A percentile compares a stretch with the other conserved stretches of the same genome.
These are phyloP conservation scores for Candolleomyces eurysporus DNA, from an alignment of 768 basidiomycete genomes.

Conservation along the genomic window DNA sequence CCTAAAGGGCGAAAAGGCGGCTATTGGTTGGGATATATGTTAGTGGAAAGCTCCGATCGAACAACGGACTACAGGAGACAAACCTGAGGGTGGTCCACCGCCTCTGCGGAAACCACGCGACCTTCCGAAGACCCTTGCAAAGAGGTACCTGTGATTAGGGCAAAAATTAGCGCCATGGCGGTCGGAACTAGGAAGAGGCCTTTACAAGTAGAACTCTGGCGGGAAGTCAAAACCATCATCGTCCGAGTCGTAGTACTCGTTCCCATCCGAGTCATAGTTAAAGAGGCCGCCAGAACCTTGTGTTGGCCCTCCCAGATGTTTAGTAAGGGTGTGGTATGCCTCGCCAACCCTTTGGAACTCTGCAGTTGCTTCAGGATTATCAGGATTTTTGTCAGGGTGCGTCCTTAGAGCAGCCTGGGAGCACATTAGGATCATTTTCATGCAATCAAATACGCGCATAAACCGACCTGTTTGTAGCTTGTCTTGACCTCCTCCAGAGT, in stretches of 20 bases:
- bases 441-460: neutral
- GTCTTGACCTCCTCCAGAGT: slow-evolving; percentile 64
- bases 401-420: slow-evolving; percentile 59
- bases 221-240: slow-evolving; percentile 18
- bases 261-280: slow-evolving; percentile 29
- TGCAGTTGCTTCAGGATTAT: slow-evolving; percentile 60
- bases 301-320: slow-evolving; percentile 43
- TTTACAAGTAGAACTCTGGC: too few relatives aligned
- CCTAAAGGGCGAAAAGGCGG: too few relatives aligned
- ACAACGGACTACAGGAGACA: too few relatives aligned
- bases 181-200: too few relatives aligned
- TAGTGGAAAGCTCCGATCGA: too few relatives aligned
- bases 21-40: too few relatives aligned
- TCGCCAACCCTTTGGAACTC: slow-evolving; percentile 70
- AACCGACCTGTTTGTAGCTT: slow-evolving; percentile 64
- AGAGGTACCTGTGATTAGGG: too few relatives aligned
- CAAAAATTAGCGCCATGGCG: too few relatives aligned
- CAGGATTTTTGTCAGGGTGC: slow-evolving; percentile 77
- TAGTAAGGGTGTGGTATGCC: slow-evolving; percentile 62
- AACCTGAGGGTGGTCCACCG: too few relatives aligned
- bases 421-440: slow-evolving; percentile 1
- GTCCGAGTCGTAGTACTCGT: slow-evolving; percentile 29
- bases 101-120: too few relatives aligned
- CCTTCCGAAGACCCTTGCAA: too few relatives aligned
- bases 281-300: slow-evolving; percentile 32